phyloP scores from a whole-genome alignment of 106 monocot genomes.

The Posidonia australis region DNA sequence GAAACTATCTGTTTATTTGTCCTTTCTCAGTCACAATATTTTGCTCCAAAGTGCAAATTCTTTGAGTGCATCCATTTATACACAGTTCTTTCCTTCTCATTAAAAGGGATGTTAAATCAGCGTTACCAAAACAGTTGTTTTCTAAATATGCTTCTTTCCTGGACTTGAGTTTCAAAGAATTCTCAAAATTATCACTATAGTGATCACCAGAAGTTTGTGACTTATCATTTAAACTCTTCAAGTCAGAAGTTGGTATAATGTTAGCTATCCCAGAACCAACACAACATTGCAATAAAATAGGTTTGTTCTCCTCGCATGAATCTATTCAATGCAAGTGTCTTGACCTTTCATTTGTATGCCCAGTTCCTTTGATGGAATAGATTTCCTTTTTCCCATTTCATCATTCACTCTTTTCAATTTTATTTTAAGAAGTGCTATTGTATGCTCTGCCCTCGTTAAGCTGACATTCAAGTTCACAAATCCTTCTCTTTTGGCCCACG shows the following conservation, averaged over 20 bases:
- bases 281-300: not conserved
- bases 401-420: no score
- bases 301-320: not conserved
- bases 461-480: slow-evolving; percentile 33
- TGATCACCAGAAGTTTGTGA: not conserved
- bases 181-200: not conserved
- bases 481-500: slow-evolving; percentile 20
- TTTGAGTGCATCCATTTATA: slow-evolving; percentile 53
- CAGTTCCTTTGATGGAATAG: not conserved
- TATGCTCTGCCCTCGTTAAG: slow-evolving; percentile 29
- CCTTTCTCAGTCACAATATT: no score
- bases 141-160: no score
- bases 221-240: not conserved
- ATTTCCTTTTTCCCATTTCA: slow-evolving; percentile 16
- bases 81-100: slow-evolving; percentile 44
- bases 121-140: slow-evolving; percentile 11
- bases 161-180: no score
- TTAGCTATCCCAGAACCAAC: not conserved
- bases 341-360: slow-evolving; percentile 2
- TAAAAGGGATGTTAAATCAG: slow-evolving; percentile 42
- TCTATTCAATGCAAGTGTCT: slow-evolving; percentile 6
- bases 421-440: slow-evolving; percentile 10
- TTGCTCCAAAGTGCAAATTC: slow-evolving; percentile 55
- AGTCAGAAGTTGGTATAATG: slow-evolving; percentile 2
- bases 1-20: slow-evolving; percentile 6